phyloP scores from a whole-genome alignment of 768 basidiomycete species.

The Kwoniella botswanensis region DNA sequence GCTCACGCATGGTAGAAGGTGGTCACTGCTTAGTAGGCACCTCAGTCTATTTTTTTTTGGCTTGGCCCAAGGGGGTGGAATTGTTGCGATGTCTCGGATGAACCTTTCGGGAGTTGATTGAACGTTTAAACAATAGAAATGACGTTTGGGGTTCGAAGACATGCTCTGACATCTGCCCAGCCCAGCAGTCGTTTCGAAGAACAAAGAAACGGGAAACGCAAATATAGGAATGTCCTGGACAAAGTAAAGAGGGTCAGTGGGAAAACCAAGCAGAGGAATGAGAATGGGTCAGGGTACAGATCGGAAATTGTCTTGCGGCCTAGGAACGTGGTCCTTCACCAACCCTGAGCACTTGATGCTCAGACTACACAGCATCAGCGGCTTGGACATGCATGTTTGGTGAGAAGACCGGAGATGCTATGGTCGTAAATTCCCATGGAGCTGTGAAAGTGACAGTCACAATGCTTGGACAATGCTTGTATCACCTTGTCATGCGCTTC shows the following conservation, averaged over 20 bases:
- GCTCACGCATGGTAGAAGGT: not conserved
- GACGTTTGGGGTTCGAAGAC: constrained; percentile 10
- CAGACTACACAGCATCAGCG: constrained; percentile 8
- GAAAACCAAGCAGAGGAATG: not conserved
- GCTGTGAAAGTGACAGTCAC: too few relatives aligned
- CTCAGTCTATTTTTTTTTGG: not conserved
- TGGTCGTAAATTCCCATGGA: not conserved
- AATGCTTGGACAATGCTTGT: too few relatives aligned
- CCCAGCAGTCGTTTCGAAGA: constrained; percentile 3
- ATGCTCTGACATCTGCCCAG: not conserved
- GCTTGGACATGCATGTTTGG: constrained; percentile 7
- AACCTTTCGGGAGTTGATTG: constrained; percentile 1
- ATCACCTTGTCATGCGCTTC: not conserved
- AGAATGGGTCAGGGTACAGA: constrained; percentile 2
- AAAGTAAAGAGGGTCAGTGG: not conserved
- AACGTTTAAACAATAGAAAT: not conserved
- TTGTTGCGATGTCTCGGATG: constrained; percentile 3
- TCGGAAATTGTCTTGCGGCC: not conserved
- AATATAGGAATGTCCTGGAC: not conserved
- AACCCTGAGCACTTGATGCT: not conserved
- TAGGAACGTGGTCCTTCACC: not conserved
- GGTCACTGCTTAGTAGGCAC: constrained; percentile 1
- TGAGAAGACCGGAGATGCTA: not conserved
- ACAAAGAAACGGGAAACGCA: constrained; percentile 2
- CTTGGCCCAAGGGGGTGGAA: not conserved